phyloP scores from a whole-genome alignment of 495 filamentous ascomycete genomes.

The Usnea hakonensis region DNA sequence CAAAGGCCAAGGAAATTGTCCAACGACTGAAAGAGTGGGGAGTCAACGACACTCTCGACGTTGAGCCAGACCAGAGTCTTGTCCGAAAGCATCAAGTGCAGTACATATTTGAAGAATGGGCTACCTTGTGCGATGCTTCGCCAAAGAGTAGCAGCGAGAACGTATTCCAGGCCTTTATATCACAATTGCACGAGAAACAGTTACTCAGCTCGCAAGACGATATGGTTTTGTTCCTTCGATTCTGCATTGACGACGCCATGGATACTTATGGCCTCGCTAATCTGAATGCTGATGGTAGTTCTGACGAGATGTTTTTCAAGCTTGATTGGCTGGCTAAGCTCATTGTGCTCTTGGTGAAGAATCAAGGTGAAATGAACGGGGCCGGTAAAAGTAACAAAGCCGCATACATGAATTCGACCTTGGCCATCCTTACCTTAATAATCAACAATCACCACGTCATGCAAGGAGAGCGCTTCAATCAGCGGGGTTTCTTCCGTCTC shows the following conservation, averaged over 20 bases:
- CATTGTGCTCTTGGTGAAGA: constrained; percentile 63
- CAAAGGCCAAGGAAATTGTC: constrained; percentile 59
- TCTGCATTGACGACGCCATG: constrained; percentile 73
- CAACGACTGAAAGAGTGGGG: constrained; percentile 60
- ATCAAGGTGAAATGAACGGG: constrained; percentile 52
- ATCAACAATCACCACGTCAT: constrained; percentile 79
- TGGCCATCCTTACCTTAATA: constrained; percentile 68
- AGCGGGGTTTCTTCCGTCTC: constrained; percentile 84
- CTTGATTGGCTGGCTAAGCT: constrained; percentile 87
- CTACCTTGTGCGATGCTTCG: constrained; percentile 67
- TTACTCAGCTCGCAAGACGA: constrained; percentile 66
- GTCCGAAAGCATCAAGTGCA: constrained; percentile 73
- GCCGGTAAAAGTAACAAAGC: constrained; percentile 53
- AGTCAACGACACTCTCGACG: constrained; percentile 43
- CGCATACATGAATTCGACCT: constrained; percentile 62
- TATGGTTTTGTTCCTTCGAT: constrained; percentile 67
- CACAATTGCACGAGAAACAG: constrained; percentile 67
- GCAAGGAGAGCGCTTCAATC: constrained; percentile 73
- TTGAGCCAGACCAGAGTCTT: constrained; percentile 42
- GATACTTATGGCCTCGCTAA: constrained; percentile 62
- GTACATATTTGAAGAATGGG: constrained; percentile 93
- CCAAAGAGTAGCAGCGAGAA: constrained; percentile 55
- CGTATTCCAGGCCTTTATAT: constrained; percentile 66
- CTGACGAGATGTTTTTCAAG: constrained; percentile 64
- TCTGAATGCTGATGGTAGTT: constrained; percentile 49